These are phyloP conservation scores for Puya raimondii DNA, from an alignment of 176 grass and related monocot species.

Conservation along the genomic window DNA sequence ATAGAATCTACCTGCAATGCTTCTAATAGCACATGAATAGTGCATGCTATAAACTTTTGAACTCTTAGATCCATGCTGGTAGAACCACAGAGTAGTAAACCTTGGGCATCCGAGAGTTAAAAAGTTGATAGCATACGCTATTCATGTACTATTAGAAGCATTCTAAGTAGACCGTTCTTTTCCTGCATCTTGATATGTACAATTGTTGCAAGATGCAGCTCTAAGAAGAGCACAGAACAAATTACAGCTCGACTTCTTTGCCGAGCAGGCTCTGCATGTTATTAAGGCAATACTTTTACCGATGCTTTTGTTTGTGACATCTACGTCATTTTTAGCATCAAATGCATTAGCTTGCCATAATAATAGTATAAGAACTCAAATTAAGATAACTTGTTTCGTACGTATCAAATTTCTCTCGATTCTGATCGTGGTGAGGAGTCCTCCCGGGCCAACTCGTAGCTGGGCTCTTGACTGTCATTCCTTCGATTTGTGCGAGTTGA, in stretches of 20 bases:
- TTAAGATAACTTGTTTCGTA: not conserved
- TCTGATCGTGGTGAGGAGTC: constrained; percentile 49
- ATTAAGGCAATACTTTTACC: not conserved
- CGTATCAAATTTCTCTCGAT: constrained; percentile 30
- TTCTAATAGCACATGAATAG: too few species aligned
- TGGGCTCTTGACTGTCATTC: constrained; percentile 31
- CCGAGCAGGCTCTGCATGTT: not conserved
- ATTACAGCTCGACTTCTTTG: constrained; percentile 3
- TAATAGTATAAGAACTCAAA: constrained; percentile 5
- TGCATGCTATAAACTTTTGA: too few species aligned
- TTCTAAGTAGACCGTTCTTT: not conserved
- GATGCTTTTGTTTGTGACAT: not conserved
- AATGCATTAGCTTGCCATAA: constrained; percentile 15
- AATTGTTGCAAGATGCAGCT: constrained; percentile 29
- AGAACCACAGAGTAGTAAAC: too few species aligned
- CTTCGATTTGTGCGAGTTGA: constrained; percentile 36
- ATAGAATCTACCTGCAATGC: too few species aligned
- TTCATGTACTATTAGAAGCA: too few species aligned
- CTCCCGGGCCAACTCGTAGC: constrained; percentile 59
- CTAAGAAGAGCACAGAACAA: not conserved
- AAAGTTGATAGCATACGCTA: too few species aligned
- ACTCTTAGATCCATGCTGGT: too few species aligned
- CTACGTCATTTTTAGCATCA: not conserved
- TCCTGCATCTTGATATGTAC: constrained; percentile 29
- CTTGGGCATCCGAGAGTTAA: too few species aligned